These are phyloP conservation scores for Jacaranda copaia DNA, from an alignment of 257 asterid genomes.

Conservation along the genomic window DNA sequence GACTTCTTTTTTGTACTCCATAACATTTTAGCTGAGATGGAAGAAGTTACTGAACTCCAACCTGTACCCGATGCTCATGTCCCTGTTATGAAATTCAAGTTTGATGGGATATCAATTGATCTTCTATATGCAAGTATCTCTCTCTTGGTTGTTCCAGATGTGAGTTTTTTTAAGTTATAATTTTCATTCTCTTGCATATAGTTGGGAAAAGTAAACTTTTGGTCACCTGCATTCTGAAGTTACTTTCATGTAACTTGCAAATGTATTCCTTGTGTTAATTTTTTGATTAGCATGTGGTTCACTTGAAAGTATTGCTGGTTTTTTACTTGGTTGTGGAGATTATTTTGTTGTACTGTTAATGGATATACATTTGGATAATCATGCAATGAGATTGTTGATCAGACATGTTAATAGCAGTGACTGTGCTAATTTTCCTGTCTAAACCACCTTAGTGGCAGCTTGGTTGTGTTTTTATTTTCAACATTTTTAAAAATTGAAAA, in stretches of 20 bases:
- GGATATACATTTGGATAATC: background rate
- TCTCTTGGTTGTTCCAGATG: slow-evolving; percentile 88
- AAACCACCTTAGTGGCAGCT: background rate
- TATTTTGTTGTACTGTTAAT: background rate
- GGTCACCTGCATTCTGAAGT: background rate
- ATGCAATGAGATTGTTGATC: background rate
- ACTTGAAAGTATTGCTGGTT: background rate
- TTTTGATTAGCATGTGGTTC: background rate
- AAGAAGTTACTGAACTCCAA: slow-evolving; percentile 89
- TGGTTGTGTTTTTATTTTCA: no score
- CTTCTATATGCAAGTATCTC: slow-evolving; percentile 94
- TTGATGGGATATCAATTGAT: slow-evolving; percentile 96
- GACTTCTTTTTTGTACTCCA: slow-evolving; percentile 88
- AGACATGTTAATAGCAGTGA: background rate
- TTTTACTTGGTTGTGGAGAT: background rate
- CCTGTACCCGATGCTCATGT: slow-evolving; percentile 99
- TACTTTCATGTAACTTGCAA: background rate
- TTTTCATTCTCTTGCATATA: slow-evolving; percentile 17
- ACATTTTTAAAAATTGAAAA: no score
- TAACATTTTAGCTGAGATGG: slow-evolving; percentile 70
- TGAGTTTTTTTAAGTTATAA: slow-evolving; percentile 45
- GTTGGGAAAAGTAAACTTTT: background rate
- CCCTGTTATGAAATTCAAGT: slow-evolving; percentile 94
- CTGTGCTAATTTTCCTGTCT: background rate
- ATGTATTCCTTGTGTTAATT: background rate